These are phyloP conservation scores for Zygosaccharomyces siamensis DNA, from an alignment of 805 yeast genomes.

Conservation along the genomic window DNA sequence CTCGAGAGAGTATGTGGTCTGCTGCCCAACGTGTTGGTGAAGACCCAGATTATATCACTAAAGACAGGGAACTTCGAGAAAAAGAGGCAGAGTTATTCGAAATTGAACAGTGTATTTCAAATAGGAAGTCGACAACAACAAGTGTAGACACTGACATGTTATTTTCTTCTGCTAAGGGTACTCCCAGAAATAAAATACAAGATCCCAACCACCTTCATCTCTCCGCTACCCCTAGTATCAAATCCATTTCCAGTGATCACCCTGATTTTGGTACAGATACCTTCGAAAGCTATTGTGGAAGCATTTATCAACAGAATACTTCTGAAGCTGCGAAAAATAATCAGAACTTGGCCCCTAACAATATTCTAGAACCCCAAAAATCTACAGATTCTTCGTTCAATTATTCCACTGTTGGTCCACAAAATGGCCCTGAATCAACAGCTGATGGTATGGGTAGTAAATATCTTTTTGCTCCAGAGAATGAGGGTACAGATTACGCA, in stretches of 20 bases:
- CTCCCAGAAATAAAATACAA: constrained; percentile 18
- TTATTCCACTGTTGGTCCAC: constrained; percentile 5
- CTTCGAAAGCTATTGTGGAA: not conserved
- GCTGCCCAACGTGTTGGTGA: constrained; percentile 4
- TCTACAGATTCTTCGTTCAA: constrained; percentile 13
- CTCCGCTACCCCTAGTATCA: constrained; percentile 29
- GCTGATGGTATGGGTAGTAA: constrained; percentile 16
- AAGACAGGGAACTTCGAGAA: constrained; percentile 20
- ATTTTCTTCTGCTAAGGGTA: constrained; percentile 20
- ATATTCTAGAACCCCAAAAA: constrained; percentile 1
- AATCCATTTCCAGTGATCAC: constrained; percentile 25
- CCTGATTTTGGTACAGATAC: constrained; percentile 14
- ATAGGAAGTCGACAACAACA: constrained; percentile 11
- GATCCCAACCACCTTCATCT: constrained; percentile 12
- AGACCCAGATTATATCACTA: constrained; percentile 17
- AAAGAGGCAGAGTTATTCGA: constrained; percentile 19
- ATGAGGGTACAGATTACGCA: constrained; percentile 25
- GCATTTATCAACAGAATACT: not conserved
- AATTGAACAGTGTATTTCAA: constrained; percentile 13
- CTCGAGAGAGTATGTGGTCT: constrained; percentile 5
- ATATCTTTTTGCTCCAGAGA: constrained; percentile 31
- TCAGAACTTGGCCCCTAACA: not conserved
- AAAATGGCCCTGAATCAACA: constrained; percentile 1
- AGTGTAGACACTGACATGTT: constrained; percentile 27
- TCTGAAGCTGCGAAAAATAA: not conserved